Base-by-base conservation (phyloP, 1,139 yeast genomes). In the Scheffersomyces titani region DNA sequence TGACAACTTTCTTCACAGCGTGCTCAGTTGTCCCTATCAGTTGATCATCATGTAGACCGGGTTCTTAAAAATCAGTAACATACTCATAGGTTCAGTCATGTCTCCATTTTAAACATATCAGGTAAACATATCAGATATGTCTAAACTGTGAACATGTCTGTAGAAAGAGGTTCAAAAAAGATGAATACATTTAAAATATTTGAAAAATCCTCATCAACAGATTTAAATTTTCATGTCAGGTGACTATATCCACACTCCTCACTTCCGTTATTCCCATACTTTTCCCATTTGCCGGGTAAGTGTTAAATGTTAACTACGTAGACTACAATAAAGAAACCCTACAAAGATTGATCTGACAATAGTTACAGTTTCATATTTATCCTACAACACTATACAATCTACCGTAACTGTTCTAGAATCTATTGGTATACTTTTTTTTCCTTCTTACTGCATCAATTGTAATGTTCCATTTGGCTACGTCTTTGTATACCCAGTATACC, bases 391-490 rank as follows among this genome's bases (percentile, higher is more conserved):
- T 3, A 30, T 30, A 30, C 13, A 30, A 30, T 30, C 13, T 16
- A 3, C 9, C 40, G 16, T 16, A 9, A 3, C 16, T 30, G 40
- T 30, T 30, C 2, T 11, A 9, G 13, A 30, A 30, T 30, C 40
- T n/a, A n/a, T n/a, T 30, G 40, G 40, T 9, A 13, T 30, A 6
- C 6, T 22, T 5, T 9, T 30, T 30, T 30, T 13, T 30, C 40
- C 13, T 30, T 16, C 16, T 30, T 22, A 30, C 16, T 16, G 16
- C 40, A 11, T 30, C 40, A 30, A 30, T 30, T 30, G 40, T 30
- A 30, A 80, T 80, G 84, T 80, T 80, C 62, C 84, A 80, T 61
- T 68, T 80, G 52, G 84, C 80, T 20, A 76, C 81, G 49, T 78
- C 83, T 30, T 66, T 80, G 52, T 80, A 80, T 62, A 76, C 83